Conservation (phyloP, 2,329 filamentous ascomycete species). For the Coniochaeta sp. region DNA sequence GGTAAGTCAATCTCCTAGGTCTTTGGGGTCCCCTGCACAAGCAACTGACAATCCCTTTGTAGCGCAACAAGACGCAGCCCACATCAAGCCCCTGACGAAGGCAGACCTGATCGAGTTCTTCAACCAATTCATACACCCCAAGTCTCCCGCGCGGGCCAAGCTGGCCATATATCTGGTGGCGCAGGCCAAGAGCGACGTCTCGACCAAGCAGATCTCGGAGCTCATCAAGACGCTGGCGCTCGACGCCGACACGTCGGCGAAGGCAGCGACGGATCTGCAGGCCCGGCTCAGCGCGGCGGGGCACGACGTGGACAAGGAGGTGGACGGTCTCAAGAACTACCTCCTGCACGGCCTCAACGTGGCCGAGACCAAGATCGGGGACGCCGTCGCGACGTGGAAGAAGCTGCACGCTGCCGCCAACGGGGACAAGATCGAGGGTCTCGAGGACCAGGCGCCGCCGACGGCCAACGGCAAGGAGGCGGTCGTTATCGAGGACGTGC, state of each 20-base stretch:
- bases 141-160: constrained; percentile 70
- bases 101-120: constrained; percentile 75
- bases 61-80: constrained; percentile 70
- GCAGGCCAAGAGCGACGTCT: constrained; percentile 48
- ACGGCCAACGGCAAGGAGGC: constrained; percentile 44
- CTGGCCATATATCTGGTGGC: constrained; percentile 77
- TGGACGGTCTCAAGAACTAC: constrained; percentile 42
- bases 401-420: constrained; percentile 23
- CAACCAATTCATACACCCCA: constrained; percentile 64
- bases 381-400: constrained; percentile 27
- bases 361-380: constrained; percentile 40
- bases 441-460: constrained; percentile 18
- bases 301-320: constrained; percentile 39
- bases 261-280: constrained; percentile 24
- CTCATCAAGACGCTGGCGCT: constrained; percentile 28
- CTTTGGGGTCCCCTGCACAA: background rate
- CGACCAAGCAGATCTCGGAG: constrained; percentile 31
- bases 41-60: constrained; percentile 4
- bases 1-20: constrained; percentile 44
- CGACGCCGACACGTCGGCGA: constrained; percentile 20
- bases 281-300: constrained; percentile 24
- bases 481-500: constrained; percentile 67
- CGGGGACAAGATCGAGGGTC: constrained; percentile 13
- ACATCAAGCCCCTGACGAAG: constrained; percentile 70
- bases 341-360: constrained; percentile 40